Evolutionary conservation across 371 early-diverging fungal species (phyloP), one percentile per base, ranked within the genome.

Genomic region (Synchytrium microbalum): DNA sequence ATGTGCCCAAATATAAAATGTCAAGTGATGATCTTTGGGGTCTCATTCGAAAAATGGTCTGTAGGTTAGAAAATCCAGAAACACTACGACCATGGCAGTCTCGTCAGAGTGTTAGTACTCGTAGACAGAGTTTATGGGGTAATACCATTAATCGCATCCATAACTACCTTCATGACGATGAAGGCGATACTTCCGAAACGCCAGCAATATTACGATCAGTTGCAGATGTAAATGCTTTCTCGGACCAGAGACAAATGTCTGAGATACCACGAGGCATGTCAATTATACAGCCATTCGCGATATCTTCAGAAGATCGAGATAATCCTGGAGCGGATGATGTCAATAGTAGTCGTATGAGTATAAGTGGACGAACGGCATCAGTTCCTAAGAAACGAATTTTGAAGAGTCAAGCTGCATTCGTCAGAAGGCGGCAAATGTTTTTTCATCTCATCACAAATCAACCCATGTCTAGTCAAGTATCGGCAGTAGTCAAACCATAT

Each of bases 381-480:
- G n/a, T 28, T 13, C 16, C 29, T 13, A 25, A 60, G 30, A 69
- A 62, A 32, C 23, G 69, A 53, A 5, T 61, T 24, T 53, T 25
- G 25, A 30, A 23, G 30, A 68, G 71, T 58, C 74, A 64, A 46
- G 72, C 76, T 1, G 68, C 72, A 13, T 66, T 75, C 55, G 69
- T 77, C 55, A 83, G 81, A 64, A 67, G 81, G 13, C 65, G 79
- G n/a, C 79, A 81, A 62, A 76, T 76, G 73, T 79, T 82, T 30
- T 82, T 73, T 67, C 74, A 77, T 64, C 60, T 81, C 10, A 77
- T 83, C 31, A 65, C 77, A 14, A 67, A 58, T 29, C 67, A 69
- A 5, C 78, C 67, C 62, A 57, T 82, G 19, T 69, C 79, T 1
- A 75, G 77, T 54, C 84, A 83, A 63, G 67, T 77, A 0, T 32